Conservation (phyloP, 805 yeast species). For the Wickerhamiella lipophila region DNA sequence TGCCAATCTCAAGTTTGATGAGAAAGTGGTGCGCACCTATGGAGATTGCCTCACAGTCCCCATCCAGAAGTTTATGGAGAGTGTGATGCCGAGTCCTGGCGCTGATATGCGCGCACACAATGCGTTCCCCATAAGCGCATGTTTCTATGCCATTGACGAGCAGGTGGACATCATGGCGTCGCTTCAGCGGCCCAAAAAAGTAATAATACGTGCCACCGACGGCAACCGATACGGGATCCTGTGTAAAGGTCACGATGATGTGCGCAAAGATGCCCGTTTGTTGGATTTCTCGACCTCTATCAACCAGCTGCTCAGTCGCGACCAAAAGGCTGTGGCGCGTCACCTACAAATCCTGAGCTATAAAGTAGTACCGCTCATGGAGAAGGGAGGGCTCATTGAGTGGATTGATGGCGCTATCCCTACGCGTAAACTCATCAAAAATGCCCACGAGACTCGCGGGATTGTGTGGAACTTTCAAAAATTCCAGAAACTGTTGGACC, state of each 20-base stretch:
- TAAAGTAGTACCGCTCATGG: conserved; percentile 79
- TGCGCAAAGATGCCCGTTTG: conserved; percentile 86
- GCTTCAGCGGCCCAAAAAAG: conserved; percentile 73
- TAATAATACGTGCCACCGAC: conserved; percentile 66
- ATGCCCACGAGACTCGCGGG: conserved; percentile 34
- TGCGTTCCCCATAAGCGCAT: conserved; percentile 14
- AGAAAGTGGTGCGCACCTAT: background rate
- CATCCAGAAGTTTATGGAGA: conserved; percentile 19
- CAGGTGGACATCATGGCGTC: conserved; percentile 62
- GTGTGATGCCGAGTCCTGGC: conserved; percentile 13
- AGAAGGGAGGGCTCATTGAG: conserved; percentile 80
- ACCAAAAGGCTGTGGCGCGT: conserved; percentile 62
- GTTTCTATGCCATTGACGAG: conserved; percentile 52
- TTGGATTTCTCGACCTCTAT: conserved; percentile 85
- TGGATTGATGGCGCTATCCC: conserved; percentile 72
- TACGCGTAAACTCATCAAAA: conserved; percentile 45
- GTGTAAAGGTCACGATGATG: conserved; percentile 80
- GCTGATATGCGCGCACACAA: conserved; percentile 10
- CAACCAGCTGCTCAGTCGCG: conserved; percentile 54
- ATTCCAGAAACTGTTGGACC: conserved; percentile 23
- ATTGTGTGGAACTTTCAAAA: conserved; percentile 23
- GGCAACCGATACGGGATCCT: conserved; percentile 60
- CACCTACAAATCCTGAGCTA: conserved; percentile 62
- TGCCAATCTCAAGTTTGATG: background rate
- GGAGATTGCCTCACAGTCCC: conserved; percentile 21